These are phyloP conservation scores for Barnettozyma sp. DNA, from an alignment of 805 yeast species.

Conservation along the genomic window DNA sequence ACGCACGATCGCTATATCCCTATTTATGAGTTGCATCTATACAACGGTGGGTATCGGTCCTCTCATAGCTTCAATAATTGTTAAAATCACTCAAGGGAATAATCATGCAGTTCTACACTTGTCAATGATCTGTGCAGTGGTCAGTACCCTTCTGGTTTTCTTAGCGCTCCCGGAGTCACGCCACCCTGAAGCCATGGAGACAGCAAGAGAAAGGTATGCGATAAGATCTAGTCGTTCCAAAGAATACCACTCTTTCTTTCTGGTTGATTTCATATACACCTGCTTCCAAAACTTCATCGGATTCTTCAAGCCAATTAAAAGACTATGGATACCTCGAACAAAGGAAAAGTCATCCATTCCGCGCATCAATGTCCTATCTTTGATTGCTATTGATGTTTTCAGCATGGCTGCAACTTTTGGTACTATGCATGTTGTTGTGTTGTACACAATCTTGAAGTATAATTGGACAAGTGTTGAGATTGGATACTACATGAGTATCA, in stretches of 20 bases:
- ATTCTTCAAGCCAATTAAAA: constrained; percentile 16
- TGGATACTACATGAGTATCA: constrained; percentile 22
- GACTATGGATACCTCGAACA: constrained; percentile 19
- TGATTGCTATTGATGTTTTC: constrained; percentile 18
- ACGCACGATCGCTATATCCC: constrained; percentile 15
- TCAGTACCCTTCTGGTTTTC: constrained; percentile 7
- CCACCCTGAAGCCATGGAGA: constrained; percentile 17
- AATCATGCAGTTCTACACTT: constrained; percentile 7
- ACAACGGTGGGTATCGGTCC: constrained; percentile 21
- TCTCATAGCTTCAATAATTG: constrained; percentile 17
- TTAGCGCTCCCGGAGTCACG: constrained; percentile 14
- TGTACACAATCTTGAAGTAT: constrained; percentile 17
- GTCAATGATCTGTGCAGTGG: constrained; percentile 8
- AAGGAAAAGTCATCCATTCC: constrained; percentile 12
- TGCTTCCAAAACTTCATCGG: not conserved
- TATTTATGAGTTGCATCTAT: constrained; percentile 22
- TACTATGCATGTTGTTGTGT: constrained; percentile 14
- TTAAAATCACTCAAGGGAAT: constrained; percentile 10
- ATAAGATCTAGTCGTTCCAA: not conserved
- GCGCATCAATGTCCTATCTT: constrained; percentile 16
- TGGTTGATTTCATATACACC: not conserved
- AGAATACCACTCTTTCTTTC: not conserved
- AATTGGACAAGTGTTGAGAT: constrained; percentile 23
- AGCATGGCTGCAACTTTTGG: constrained; percentile 23
- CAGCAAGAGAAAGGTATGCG: constrained; percentile 10